Conservation (phyloP, 345 rosid genomes). For the Syzygium grande region DNA sequence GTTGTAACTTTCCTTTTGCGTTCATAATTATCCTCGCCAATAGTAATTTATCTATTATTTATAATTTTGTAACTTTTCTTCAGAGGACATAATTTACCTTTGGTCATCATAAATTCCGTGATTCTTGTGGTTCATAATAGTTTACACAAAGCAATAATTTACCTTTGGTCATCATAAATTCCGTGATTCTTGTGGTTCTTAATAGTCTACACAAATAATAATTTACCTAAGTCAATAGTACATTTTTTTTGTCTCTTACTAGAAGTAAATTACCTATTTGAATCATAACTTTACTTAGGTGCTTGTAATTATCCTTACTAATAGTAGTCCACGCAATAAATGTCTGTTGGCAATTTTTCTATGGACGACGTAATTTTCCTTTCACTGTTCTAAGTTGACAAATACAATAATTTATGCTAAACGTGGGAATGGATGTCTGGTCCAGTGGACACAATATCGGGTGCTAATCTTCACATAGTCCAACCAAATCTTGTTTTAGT, state of each 20-base stretch:
- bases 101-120: accelerated
- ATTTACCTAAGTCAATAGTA: neutral
- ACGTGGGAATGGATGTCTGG: neutral
- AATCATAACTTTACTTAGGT: neutral
- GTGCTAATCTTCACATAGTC: neutral
- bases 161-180: too few relatives aligned
- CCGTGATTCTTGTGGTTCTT: too few relatives aligned
- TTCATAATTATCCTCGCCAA: neutral
- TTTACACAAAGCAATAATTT: neutral
- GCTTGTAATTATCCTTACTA: too few relatives aligned
- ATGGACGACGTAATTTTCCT: neutral
- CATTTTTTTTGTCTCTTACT: neutral
- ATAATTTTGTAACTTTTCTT: neutral
- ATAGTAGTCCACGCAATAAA: neutral
- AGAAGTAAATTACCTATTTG: neutral
- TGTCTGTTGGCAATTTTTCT: neutral
- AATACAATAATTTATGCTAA: too few relatives aligned
- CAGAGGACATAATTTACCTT: neutral
- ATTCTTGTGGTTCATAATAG: too few relatives aligned
- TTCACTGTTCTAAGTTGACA: neutral
- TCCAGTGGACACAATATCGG: neutral
- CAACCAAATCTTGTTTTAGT: neutral
- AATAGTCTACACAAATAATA: neutral
- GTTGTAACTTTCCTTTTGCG: neutral
- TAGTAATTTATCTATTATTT: neutral